Evolutionary conservation across 108 stramenopile genomes (phyloP).

Genomic region (Cyclotella sp.): DNA sequence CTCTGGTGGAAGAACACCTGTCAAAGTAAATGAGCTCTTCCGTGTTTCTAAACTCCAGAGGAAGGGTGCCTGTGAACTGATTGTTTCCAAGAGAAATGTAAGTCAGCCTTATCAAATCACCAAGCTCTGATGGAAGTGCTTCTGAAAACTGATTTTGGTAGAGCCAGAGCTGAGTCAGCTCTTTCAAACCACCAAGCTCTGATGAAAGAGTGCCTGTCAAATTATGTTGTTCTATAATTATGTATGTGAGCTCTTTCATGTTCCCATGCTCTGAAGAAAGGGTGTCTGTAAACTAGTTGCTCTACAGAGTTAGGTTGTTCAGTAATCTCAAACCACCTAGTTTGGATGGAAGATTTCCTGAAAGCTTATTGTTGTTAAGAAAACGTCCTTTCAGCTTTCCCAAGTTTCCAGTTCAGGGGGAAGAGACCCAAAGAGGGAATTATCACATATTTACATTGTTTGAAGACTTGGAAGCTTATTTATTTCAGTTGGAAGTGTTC

Average conservation of each 20-base stretch:
- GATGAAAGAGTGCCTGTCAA: not conserved
- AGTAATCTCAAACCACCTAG: too few relatives aligned
- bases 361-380: not conserved
- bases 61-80: not conserved
- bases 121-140: too few relatives aligned
- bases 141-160: too few relatives aligned
- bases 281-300: too few relatives aligned
- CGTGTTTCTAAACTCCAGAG: not conserved
- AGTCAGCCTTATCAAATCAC: too few relatives aligned
- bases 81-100: too few relatives aligned
- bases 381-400: too few relatives aligned
- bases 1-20: not conserved
- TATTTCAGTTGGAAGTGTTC: slow-evolving; percentile 9
- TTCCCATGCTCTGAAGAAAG: too few relatives aligned
- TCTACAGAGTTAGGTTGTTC: too few relatives aligned
- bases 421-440: not conserved
- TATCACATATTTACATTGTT: not conserved
- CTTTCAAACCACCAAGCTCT: not conserved
- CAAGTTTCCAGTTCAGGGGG: slow-evolving; percentile 5
- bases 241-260: too few relatives aligned
- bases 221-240: not conserved
- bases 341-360: not conserved
- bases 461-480: not conserved
- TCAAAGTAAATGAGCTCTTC: not conserved
- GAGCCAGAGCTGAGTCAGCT: not conserved